Conservation (phyloP, 768 basidiomycete species). For the Trametes cingulata region DNA sequence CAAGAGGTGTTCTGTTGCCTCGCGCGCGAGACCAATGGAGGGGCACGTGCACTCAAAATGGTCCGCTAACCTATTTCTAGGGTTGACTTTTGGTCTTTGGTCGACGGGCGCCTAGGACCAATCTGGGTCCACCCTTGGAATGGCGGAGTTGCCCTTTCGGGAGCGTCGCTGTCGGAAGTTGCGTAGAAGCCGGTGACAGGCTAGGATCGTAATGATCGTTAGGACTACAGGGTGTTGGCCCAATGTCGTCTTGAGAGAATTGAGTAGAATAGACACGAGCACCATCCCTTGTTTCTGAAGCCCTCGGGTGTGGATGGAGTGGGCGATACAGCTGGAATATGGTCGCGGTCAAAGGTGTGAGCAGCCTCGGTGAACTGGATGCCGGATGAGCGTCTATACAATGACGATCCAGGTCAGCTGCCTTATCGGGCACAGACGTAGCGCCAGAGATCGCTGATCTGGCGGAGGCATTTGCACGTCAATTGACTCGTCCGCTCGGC, state of each 20-base stretch:
- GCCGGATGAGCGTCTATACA: neutral
- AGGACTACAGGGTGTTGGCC: constrained; percentile 7
- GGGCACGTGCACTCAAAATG: no score
- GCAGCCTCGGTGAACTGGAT: neutral
- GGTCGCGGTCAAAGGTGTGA: neutral
- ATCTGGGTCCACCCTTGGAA: no score
- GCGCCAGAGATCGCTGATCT: constrained; percentile 3
- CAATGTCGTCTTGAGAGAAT: neutral
- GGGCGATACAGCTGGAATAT: no score
- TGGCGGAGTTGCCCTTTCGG: no score
- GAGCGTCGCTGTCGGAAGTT: constrained; percentile 30
- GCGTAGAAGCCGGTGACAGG: constrained; percentile 14
- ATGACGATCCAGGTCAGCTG: neutral
- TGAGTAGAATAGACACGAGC: neutral
- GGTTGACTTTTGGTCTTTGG: no score
- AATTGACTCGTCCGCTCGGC: neutral
- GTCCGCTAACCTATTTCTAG: no score
- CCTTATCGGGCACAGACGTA: constrained; percentile 7
- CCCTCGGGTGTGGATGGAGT: no score
- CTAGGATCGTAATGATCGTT: constrained; percentile 15
- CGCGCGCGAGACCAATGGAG: no score
- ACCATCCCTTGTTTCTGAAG: neutral
- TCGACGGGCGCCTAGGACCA: no score
- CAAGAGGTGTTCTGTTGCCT: no score
- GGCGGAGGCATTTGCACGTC: neutral